These are phyloP conservation scores for Puccinia sorghi DNA, from an alignment of 1,284 basidiomycete species.

Conservation along the genomic window DNA sequence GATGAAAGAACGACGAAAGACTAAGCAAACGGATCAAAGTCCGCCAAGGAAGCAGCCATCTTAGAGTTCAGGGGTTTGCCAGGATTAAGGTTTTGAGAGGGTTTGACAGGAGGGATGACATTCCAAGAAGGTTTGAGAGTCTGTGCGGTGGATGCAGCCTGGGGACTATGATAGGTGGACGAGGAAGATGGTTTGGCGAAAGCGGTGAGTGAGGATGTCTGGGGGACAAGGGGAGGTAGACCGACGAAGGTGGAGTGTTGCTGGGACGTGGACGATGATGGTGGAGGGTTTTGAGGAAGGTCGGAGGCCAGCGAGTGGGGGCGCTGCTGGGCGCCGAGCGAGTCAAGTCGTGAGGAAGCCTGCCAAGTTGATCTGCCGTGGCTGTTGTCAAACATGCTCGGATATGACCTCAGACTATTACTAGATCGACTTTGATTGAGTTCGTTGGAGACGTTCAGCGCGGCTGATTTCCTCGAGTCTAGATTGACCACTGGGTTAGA, in stretches of 20 bases:
- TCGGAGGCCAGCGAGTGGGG: constrained; percentile 10
- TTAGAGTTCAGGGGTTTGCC: not conserved
- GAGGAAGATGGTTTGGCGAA: not conserved
- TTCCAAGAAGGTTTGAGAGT: constrained; percentile 20
- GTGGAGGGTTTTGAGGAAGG: not conserved
- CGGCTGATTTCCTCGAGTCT: not conserved
- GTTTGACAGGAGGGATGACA: constrained; percentile 30
- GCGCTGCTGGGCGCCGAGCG: not conserved
- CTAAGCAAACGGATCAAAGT: constrained; percentile 48
- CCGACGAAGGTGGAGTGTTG: constrained; percentile 23
- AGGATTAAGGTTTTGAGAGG: not conserved
- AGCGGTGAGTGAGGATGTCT: constrained; percentile 12
- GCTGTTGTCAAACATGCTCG: not conserved
- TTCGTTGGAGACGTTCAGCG: not conserved
- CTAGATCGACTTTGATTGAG: not conserved
- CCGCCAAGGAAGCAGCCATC: constrained; percentile 4
- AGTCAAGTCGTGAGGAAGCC: constrained; percentile 1
- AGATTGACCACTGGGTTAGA: not conserved
- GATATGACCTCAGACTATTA: not conserved
- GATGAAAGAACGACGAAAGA: not conserved
- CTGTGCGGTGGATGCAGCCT: not conserved
- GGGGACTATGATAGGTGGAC: not conserved
- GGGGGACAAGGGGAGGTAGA: constrained; percentile 29
- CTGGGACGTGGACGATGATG: not conserved
- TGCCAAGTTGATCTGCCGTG: not conserved